Conservation (phyloP, 2,329 filamentous ascomycete genomes). For the Aspergillus jensenii region DNA sequence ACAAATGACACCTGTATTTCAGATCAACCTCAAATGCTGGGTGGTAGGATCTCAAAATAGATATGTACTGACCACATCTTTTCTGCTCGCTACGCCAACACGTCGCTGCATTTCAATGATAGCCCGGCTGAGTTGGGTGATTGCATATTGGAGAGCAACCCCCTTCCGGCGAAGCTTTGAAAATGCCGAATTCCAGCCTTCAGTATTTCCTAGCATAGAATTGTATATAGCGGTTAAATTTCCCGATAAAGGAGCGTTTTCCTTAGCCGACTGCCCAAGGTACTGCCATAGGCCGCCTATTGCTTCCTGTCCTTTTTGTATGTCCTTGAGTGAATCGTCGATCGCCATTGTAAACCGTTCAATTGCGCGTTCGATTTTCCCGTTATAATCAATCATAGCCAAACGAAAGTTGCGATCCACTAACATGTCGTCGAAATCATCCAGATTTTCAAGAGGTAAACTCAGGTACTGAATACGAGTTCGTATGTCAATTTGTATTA, state of each 20-base stretch:
- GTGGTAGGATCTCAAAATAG: neutral
- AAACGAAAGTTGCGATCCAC: constrained; percentile 78
- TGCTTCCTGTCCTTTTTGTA: constrained; percentile 73
- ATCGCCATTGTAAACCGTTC: constrained; percentile 74
- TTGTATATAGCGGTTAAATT: constrained; percentile 73
- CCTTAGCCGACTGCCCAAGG: constrained; percentile 64
- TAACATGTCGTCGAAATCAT: constrained; percentile 83
- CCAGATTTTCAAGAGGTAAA: constrained; percentile 77
- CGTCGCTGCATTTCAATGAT: constrained; percentile 83
- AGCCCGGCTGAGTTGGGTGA: constrained; percentile 72
- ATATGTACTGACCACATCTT: constrained; percentile 61
- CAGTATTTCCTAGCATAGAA: constrained; percentile 89
- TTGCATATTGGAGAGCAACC: constrained; percentile 65
- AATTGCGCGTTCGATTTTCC: constrained; percentile 86
- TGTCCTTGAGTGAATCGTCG: constrained; percentile 75
- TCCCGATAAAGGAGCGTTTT: constrained; percentile 56
- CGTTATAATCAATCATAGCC: constrained; percentile 82
- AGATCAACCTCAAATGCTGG: neutral
- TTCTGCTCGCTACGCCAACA: constrained; percentile 78
- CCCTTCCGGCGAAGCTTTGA: constrained; percentile 72
- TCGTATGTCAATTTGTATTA: constrained; percentile 75
- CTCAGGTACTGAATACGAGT: constrained; percentile 78
- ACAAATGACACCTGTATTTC: constrained; percentile 22
- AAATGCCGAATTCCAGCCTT: constrained; percentile 84
- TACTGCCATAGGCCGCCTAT: constrained; percentile 77